These are phyloP conservation scores for Niveomyces coronatus DNA, from an alignment of 2,329 filamentous ascomycete species.

Conservation along the genomic window DNA sequence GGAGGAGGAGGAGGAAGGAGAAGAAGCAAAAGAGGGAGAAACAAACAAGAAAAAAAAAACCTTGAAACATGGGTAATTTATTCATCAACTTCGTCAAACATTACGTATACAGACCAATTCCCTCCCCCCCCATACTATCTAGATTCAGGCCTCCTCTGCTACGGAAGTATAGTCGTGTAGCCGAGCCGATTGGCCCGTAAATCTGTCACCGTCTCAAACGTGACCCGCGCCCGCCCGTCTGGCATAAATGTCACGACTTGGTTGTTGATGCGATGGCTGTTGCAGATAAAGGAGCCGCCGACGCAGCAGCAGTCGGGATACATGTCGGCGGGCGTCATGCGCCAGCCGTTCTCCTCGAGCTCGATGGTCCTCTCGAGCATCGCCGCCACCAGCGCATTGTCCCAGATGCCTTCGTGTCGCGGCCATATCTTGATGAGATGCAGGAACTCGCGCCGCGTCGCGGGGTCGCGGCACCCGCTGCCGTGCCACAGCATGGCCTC, in stretches of 20 bases:
- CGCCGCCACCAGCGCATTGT: background rate
- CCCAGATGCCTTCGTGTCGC: slow-evolving; percentile 6
- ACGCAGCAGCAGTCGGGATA: background rate
- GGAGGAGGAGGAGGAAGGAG: too few relatives aligned
- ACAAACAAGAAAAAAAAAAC: too few relatives aligned
- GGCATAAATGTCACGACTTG: background rate
- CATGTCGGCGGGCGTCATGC: too few relatives aligned
- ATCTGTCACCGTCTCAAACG: background rate
- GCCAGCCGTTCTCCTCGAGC: slow-evolving; percentile 1
- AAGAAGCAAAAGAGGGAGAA: too few relatives aligned
- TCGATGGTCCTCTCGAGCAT: background rate
- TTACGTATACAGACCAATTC: background rate
- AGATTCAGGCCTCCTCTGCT: background rate
- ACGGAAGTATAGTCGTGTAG: background rate
- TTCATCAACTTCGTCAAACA: background rate
- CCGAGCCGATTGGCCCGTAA: background rate
- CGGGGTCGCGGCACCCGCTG: background rate
- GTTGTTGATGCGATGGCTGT: background rate
- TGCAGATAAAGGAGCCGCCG: background rate
- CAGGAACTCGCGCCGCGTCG: background rate
- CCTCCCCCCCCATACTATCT: background rate
- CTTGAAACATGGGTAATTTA: too few relatives aligned
- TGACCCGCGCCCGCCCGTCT: background rate
- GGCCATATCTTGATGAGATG: background rate
- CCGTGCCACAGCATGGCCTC: background rate